These are phyloP conservation scores for Craspedostauros australis DNA, from an alignment of 108 stramenopile species.

Conservation along the genomic window DNA sequence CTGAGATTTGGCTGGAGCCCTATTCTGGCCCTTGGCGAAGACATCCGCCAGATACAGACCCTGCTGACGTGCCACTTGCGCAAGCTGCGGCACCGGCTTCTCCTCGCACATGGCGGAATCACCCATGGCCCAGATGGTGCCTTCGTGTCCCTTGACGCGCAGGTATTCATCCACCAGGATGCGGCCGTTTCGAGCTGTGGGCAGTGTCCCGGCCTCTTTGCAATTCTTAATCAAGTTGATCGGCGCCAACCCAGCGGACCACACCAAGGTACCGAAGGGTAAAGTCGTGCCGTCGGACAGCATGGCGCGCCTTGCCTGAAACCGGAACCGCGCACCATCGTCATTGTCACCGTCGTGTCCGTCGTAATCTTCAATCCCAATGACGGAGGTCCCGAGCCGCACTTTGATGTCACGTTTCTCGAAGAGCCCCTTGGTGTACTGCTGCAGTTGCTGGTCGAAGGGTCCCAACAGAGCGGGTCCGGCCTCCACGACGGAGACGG, in stretches of 20 bases:
- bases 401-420: conserved; percentile 69
- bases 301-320: conserved; percentile 51
- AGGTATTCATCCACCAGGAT: conserved; percentile 85
- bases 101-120: conserved; percentile 68
- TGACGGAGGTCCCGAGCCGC: conserved; percentile 66
- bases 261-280: conserved; percentile 88
- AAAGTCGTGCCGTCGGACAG: conserved; percentile 75
- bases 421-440: conserved; percentile 67
- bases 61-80: conserved; percentile 89
- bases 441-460: conserved; percentile 76
- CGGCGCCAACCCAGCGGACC: conserved; percentile 84
- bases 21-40: conserved; percentile 15
- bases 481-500: conserved; percentile 88
- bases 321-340: conserved; percentile 33
- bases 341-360: conserved; percentile 34
- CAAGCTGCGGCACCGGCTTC: conserved; percentile 78
- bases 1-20: conserved; percentile 25
- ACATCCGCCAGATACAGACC: conserved; percentile 71
- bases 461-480: conserved; percentile 83
- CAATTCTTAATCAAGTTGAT: conserved; percentile 8
- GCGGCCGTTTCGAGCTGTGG: conserved; percentile 44
- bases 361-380: conserved; percentile 27
- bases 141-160: conserved; percentile 72
- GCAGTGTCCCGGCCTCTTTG: conserved; percentile 1
- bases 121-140: conserved; percentile 89